phyloP scores from a whole-genome alignment of 73 alveolate species.

The Paraurostyla sp. region DNA sequence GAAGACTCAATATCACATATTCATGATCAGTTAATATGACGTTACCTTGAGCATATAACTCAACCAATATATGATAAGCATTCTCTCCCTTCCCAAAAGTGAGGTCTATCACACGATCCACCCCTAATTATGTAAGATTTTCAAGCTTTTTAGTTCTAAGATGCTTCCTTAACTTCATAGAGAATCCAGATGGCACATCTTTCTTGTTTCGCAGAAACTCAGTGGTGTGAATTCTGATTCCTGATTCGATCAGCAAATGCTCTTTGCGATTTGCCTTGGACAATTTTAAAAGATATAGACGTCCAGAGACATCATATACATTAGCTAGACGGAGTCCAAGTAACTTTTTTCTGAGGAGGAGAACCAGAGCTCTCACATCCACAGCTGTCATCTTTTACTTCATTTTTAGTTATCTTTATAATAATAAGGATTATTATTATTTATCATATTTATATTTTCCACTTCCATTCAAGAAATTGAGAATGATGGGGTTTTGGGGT shows the following conservation, averaged over 20 bases:
- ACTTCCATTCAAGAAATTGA: too few species aligned
- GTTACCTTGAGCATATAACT: slow-evolving; percentile 90
- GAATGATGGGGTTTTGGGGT: too few species aligned
- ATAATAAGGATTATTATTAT: too few species aligned
- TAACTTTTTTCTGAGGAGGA: slow-evolving; percentile 61
- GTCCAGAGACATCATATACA: slow-evolving; percentile 84
- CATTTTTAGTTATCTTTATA: slow-evolving; percentile 59
- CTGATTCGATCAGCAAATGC: slow-evolving; percentile 84
- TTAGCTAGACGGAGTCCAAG: slow-evolving; percentile 87
- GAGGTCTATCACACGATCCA: slow-evolving; percentile 90
- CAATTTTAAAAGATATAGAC: slow-evolving; percentile 84
- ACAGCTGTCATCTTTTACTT: slow-evolving; percentile 82
- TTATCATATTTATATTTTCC: too few species aligned
- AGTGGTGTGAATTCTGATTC: slow-evolving; percentile 87
- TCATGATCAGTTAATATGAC: slow-evolving; percentile 87
- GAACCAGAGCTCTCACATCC: slow-evolving; percentile 86
- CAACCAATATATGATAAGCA: slow-evolving; percentile 82
- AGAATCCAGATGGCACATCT: slow-evolving; percentile 86
- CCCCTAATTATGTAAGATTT: slow-evolving; percentile 82
- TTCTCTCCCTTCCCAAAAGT: slow-evolving; percentile 88
- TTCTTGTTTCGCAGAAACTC: slow-evolving; percentile 81
- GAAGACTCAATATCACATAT: slow-evolving; percentile 78
- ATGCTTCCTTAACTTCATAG: slow-evolving; percentile 90
- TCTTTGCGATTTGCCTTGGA: slow-evolving; percentile 83
- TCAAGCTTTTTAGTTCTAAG: slow-evolving; percentile 86